Evolutionary conservation across 202 grass and related monocot genomes (phyloP), one percentile per base, ranked within the genome.

Genomic region (Hordeum pubiflorum): DNA sequence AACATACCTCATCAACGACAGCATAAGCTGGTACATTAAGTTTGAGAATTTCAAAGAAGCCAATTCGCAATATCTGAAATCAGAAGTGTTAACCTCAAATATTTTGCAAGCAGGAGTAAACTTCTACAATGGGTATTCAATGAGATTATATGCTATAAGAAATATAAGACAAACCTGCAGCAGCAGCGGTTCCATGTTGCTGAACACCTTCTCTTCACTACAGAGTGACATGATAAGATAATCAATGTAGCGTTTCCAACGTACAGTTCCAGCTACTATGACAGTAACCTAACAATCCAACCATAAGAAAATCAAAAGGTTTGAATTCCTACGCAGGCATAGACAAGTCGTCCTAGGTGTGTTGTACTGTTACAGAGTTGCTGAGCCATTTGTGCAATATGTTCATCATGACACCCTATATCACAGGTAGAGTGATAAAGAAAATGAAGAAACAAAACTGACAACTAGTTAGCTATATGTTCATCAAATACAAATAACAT

Each of bases 161-260:
- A 77, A 65, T 77, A 44, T 60, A 81, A 66, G 50, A 86, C 43
- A 81, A 79, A 97, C 94, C 86, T 94, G 92, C 72, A 94, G 72
- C 62, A 97, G 84, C 9, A 97, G 87, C 32, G 92, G 94, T 72
- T 97, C 92, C 92, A 97, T 97, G 23, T 86, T 90, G 58, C 82
- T 92, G 87, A 94, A 97, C 74, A 90, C 69, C 73, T 82, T 92
- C 83, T 92, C 88, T 54, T 94, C 86, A 40, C 64, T 91, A 73
- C 94, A 97, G 48, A 97, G 72, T 37, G 92, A 97, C 88, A 89
- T 91, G 78, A 97, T 97, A 27, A 97, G 91, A 84, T 91, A 87
- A 82, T 97, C 94, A 84, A 97, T 86, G 86, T 93, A 94, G 3
- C 89, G 88, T 79, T 87, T 92, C 94, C 92, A 97, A 76, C 90